Percentiles rank a stretch among this genome's conserved stretches.
phyloP scores from a whole-genome alignment of 257 asterid species.

The Leonotis leonurus region DNA sequence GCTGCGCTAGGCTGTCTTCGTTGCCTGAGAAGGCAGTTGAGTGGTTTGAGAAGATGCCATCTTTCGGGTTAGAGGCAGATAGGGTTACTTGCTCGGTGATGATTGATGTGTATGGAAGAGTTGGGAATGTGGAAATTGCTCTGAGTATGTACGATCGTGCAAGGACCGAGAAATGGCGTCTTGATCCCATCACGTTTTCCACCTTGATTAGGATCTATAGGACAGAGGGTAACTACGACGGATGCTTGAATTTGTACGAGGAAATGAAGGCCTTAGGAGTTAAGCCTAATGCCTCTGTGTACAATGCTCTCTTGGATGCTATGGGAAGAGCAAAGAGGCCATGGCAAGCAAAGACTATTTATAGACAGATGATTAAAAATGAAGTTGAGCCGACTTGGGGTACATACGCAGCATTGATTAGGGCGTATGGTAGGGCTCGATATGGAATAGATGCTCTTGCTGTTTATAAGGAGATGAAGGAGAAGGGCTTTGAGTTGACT shows the following conservation, averaged over 20 bases:
- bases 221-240: conserved; percentile 66
- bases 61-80: conserved; percentile 69
- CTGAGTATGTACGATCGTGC: conserved; percentile 77
- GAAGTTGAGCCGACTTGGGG: conserved; percentile 63
- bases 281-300: conserved; percentile 53
- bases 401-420: conserved; percentile 69
- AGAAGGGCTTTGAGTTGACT: conserved; percentile 60
- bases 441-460: conserved; percentile 67
- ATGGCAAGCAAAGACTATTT: conserved; percentile 75
- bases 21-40: conserved; percentile 72
- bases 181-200: conserved; percentile 66
- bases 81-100: conserved; percentile 62
- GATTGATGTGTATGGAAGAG: conserved; percentile 80
- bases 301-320: conserved; percentile 75
- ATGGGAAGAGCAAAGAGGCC: conserved; percentile 98
- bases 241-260: conserved; percentile 85
- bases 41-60: conserved; percentile 82
- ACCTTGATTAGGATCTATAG: conserved; percentile 68
- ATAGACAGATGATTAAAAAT: conserved; percentile 53
- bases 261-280: conserved; percentile 83
- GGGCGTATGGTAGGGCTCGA: conserved; percentile 69
- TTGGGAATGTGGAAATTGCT: conserved; percentile 68
- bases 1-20: conserved; percentile 74
- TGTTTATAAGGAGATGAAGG: conserved; percentile 79
- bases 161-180: conserved; percentile 72